A percentile compares a stretch with the other conserved stretches of the same genome.
These are phyloP conservation scores for Ceratocystis colombiana DNA, from an alignment of 2,329 filamentous ascomycete genomes.

Conservation along the genomic window DNA sequence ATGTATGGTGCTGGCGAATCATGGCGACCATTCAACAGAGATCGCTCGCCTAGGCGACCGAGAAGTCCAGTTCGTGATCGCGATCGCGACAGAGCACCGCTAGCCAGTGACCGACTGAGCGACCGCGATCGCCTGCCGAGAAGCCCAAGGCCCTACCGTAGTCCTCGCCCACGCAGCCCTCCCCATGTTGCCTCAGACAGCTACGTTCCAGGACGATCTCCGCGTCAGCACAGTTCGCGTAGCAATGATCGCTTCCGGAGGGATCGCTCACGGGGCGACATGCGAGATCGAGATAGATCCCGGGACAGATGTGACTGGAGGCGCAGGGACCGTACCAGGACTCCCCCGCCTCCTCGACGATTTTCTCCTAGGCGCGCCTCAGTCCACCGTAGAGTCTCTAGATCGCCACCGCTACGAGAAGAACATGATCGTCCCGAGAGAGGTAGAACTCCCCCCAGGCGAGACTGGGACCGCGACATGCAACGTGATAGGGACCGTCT, in stretches of 20 bases:
- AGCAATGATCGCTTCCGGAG: slow-evolving; percentile 37
- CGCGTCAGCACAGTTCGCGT: slow-evolving; percentile 35
- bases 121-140: slow-evolving; percentile 33
- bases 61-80: slow-evolving; percentile 30
- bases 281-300: slow-evolving; percentile 32
- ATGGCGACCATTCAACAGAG: slow-evolving; percentile 48
- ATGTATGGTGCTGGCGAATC: slow-evolving; percentile 53
- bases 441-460: slow-evolving; percentile 34
- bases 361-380: slow-evolving; percentile 34
- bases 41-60: slow-evolving; percentile 34
- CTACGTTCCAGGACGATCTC: slow-evolving; percentile 40
- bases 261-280: slow-evolving; percentile 38
- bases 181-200: slow-evolving; percentile 37
- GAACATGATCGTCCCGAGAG: slow-evolving; percentile 35
- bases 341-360: slow-evolving; percentile 31
- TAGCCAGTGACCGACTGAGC: slow-evolving; percentile 10
- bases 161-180: slow-evolving; percentile 34
- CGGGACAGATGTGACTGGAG: slow-evolving; percentile 28
- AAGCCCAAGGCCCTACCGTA: slow-evolving; percentile 30
- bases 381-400: slow-evolving; percentile 30
- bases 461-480: slow-evolving; percentile 31
- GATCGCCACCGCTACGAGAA: slow-evolving; percentile 29
- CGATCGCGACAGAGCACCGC: not conserved
- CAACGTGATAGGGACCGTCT: slow-evolving; percentile 27
- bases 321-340: slow-evolving; percentile 29